Conservation (phyloP, 2,329 filamentous ascomycete genomes). For the Pseudogymnoascus sp. region DNA sequence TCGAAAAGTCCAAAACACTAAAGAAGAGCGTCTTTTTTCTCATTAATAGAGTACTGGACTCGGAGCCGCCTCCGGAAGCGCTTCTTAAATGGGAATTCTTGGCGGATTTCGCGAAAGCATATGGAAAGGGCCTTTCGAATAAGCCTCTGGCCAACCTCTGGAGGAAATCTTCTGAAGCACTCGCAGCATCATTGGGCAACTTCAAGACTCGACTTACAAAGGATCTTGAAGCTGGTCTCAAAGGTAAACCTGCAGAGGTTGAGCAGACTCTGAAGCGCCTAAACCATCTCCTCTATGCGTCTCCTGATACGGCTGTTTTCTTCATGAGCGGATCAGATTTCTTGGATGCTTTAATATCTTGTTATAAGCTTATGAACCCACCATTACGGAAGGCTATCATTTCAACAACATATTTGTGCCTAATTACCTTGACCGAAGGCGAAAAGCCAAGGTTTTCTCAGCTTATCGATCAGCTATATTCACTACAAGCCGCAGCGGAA, state of each 20-base stretch:
- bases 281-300: conserved; percentile 57
- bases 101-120: conserved; percentile 53
- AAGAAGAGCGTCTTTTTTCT: conserved; percentile 59
- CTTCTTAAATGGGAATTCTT: conserved; percentile 61
- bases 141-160: conserved; percentile 44
- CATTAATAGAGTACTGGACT: conserved; percentile 45
- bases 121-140: conserved; percentile 53
- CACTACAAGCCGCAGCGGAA: conserved; percentile 64
- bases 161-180: conserved; percentile 37
- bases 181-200: conserved; percentile 49
- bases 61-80: conserved; percentile 33
- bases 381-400: conserved; percentile 59
- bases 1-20: conserved; percentile 39
- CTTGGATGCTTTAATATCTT: conserved; percentile 62
- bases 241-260: conserved; percentile 44
- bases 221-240: conserved; percentile 53
- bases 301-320: conserved; percentile 47
- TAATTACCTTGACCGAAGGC: conserved; percentile 61
- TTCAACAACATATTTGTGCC: conserved; percentile 65
- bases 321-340: conserved; percentile 84
- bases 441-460: conserved; percentile 63
- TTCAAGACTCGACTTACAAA: conserved; percentile 55
- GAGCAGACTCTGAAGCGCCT: conserved; percentile 48
- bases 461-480: conserved; percentile 76
- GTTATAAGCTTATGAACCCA: conserved; percentile 57